Percentiles rank a stretch among this genome's conserved stretches.
These are phyloP conservation scores for Dendrocalamus latiflorus DNA, from an alignment of 202 grass and related monocot genomes.

Conservation along the genomic window DNA sequence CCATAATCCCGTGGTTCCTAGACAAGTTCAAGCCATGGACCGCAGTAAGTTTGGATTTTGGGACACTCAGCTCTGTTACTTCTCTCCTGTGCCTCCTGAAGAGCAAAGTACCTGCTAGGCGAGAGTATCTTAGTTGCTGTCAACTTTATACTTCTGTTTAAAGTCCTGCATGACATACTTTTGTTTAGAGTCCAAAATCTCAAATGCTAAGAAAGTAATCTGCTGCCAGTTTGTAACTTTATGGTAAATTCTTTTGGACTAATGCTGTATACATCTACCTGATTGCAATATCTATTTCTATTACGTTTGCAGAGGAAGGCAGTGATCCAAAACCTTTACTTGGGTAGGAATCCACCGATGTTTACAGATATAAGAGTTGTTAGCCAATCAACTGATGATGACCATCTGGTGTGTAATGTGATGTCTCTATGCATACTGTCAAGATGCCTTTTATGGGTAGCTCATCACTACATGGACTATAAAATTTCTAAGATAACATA, in stretches of 20 bases:
- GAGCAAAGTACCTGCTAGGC: background rate
- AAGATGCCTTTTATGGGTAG: background rate
- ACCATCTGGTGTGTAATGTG: conserved; percentile 73
- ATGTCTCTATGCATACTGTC: background rate
- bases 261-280: background rate
- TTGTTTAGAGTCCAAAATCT: background rate
- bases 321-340: conserved; percentile 75
- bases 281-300: background rate
- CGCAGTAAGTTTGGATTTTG: conserved; percentile 53
- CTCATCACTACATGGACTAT: background rate
- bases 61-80: background rate
- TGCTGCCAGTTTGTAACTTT: background rate
- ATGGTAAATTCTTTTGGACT: background rate
- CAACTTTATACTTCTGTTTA: background rate
- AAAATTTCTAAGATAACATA: conserved; percentile 5
- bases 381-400: conserved; percentile 69
- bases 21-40: no score
- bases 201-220: background rate
- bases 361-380: no score
- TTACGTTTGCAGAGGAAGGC: conserved; percentile 71
- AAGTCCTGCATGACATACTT: background rate
- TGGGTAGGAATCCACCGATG: conserved; percentile 89
- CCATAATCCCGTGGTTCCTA: no score
- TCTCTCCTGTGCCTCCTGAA: background rate
- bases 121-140: background rate